Percentiles rank a stretch among this genome's conserved stretches.
Conservation (phyloP, 1,284 basidiomycete species). For the Cryptococcus sp. region DNA sequence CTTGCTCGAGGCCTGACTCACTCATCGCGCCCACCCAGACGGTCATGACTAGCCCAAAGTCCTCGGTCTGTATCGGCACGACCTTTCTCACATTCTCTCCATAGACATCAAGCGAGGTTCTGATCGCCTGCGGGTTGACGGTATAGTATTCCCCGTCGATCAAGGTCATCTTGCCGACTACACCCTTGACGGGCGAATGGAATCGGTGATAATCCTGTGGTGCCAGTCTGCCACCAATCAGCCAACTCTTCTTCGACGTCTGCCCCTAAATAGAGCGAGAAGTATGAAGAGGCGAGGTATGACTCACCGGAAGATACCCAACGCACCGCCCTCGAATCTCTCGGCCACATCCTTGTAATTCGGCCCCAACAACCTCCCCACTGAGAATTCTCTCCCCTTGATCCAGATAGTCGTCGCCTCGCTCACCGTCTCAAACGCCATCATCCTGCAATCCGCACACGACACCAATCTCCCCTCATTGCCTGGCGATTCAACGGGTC, state of each 20-base stretch:
- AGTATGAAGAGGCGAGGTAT: neutral
- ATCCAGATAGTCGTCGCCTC: slow-evolving; percentile 92
- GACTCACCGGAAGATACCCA: slow-evolving; percentile 62
- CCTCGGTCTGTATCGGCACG: slow-evolving; percentile 76
- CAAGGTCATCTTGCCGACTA: slow-evolving; percentile 69
- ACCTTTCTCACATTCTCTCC: slow-evolving; percentile 89
- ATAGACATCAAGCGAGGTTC: slow-evolving; percentile 70
- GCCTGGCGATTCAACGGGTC: slow-evolving; percentile 67
- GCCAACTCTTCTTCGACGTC: no score
- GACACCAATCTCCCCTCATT: slow-evolving; percentile 75
- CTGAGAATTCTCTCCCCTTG: slow-evolving; percentile 88
- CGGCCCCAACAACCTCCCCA: slow-evolving; percentile 73
- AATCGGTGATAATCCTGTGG: slow-evolving; percentile 97
- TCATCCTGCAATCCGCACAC: slow-evolving; percentile 87
- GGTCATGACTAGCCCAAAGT: slow-evolving; percentile 82
- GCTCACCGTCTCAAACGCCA: slow-evolving; percentile 78
- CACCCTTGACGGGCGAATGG: slow-evolving; percentile 85
- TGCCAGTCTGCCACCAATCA: slow-evolving; percentile 55
- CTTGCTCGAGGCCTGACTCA: slow-evolving; percentile 16
- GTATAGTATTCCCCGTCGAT: slow-evolving; percentile 88
- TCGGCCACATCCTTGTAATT: slow-evolving; percentile 63
- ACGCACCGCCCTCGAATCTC: slow-evolving; percentile 66
- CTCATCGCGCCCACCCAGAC: slow-evolving; percentile 88
- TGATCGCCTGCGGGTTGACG: slow-evolving; percentile 58
- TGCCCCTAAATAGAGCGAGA: neutral